Conservation (phyloP, 805 yeast genomes). For the Saturnispora besseyi region DNA sequence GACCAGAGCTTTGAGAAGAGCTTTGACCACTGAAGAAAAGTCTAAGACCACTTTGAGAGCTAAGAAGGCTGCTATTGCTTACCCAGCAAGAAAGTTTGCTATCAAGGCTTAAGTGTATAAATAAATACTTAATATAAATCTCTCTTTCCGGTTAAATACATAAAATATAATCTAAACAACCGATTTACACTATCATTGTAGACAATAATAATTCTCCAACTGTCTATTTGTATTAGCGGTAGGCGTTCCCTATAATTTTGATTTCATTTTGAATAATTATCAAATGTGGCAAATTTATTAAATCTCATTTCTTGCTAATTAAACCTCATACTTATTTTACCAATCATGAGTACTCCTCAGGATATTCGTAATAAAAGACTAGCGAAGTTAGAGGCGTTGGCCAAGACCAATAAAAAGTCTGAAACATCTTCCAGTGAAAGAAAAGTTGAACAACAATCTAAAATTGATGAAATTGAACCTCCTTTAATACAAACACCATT, state of each 20-base stretch:
- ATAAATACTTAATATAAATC: background rate
- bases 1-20: constrained; percentile 99
- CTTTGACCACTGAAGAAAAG: constrained; percentile 82
- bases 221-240: too few species aligned
- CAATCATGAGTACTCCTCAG: constrained; percentile 13
- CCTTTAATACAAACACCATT: background rate
- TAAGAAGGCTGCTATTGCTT: constrained; percentile 85
- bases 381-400: constrained; percentile 34
- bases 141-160: constrained; percentile 13
- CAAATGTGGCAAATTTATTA: constrained; percentile 2
- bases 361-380: constrained; percentile 37
- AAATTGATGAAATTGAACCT: background rate
- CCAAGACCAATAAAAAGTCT: background rate
- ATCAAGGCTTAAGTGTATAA: constrained; percentile 75
- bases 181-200: background rate
- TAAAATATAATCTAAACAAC: background rate
- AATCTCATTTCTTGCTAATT: background rate
- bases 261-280: background rate
- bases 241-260: too few species aligned
- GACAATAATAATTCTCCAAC: too few species aligned
- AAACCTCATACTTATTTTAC: background rate
- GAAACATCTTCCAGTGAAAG: background rate
- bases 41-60: constrained; percentile 76
- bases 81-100: constrained; percentile 98
- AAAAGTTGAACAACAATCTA: background rate